phyloP scores from a whole-genome alignment of 495 filamentous ascomycete genomes.

The Chaetomium fimeti region DNA sequence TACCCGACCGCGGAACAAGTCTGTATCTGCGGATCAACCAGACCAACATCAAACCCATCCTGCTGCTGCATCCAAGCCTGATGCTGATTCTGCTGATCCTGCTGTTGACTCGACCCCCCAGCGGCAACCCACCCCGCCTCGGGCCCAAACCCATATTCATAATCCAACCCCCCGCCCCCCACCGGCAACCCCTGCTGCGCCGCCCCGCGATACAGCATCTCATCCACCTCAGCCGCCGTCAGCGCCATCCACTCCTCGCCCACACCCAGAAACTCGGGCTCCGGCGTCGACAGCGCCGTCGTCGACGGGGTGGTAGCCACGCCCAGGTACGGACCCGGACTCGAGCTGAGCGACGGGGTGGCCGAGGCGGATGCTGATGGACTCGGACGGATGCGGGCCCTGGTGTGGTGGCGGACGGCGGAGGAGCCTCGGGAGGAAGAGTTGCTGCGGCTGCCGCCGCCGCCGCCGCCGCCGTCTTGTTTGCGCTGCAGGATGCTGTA shows the following conservation, averaged over 20 bases:
- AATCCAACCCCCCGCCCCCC: background rate
- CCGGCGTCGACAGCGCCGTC: background rate
- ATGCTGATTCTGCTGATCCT: no score
- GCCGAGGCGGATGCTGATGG: background rate
- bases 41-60: background rate
- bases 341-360: background rate
- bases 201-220: background rate
- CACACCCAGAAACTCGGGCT: background rate
- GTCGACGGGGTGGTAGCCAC: background rate
- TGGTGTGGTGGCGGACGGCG: background rate
- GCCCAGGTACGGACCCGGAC: conserved; percentile 2
- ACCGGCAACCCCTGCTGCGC: background rate
- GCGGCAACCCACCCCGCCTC: no score
- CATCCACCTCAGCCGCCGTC: conserved; percentile 5
- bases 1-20: background rate
- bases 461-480: no score
- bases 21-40: background rate
- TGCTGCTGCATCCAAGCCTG: background rate
- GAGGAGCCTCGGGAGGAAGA: background rate
- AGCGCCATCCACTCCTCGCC: conserved; percentile 1
- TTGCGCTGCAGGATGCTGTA: conserved; percentile 36
- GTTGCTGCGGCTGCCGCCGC: no score
- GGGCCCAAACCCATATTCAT: no score
- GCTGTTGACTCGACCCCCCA: no score
- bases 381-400: background rate